A percentile compares a stretch with the other conserved stretches of the same genome.
Conservation (phyloP, 225 moss, liverwort and hornwort genomes). For the Sphagnum tenellum region DNA sequence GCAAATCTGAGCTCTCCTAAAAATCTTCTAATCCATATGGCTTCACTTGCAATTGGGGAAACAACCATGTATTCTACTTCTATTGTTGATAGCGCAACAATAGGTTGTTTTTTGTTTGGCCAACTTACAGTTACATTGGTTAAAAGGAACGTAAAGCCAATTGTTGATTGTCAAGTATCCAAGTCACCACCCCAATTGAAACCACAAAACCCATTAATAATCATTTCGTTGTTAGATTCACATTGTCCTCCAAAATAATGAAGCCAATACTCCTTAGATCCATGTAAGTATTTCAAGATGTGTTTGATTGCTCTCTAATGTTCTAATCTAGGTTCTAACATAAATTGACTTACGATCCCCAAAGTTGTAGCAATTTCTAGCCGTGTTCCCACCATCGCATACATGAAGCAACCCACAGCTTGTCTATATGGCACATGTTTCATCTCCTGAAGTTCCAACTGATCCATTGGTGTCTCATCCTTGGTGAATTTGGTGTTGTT, state of each 20-base stretch:
- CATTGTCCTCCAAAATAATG: neutral
- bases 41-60: neutral
- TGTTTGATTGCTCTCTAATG: neutral
- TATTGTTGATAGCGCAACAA: neutral
- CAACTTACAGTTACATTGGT: neutral
- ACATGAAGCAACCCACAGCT: constrained; percentile 3
- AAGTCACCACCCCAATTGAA: neutral
- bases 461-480: neutral
- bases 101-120: neutral
- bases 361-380: neutral
- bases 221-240: neutral
- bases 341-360: neutral
- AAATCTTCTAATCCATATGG: neutral
- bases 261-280: neutral
- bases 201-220: neutral
- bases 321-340: neutral
- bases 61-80: neutral
- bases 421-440: neutral
- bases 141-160: neutral
- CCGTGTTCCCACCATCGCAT: neutral
- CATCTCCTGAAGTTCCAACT: neutral
- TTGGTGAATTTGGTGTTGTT: neutral
- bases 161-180: neutral
- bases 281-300: neutral
- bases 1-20: neutral